Evolutionary conservation across 2,329 filamentous ascomycete genomes (phyloP), one percentile per base, ranked within the genome.

Genomic region (Penicillium sp.): DNA sequence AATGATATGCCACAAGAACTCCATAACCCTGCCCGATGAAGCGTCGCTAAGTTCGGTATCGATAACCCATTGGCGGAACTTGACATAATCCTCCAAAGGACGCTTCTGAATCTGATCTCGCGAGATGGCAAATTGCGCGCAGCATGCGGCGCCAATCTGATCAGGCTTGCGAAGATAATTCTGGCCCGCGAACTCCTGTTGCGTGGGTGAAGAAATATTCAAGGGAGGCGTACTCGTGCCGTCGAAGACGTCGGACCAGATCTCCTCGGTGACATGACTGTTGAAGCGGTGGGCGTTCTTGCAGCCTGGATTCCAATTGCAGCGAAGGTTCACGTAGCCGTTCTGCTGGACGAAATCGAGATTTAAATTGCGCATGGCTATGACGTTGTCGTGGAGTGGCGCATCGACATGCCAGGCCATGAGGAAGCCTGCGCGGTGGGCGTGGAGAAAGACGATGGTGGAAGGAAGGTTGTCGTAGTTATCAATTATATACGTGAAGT

Each of bases 1-100:
- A 69, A 80, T 77, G 69, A 84, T 78, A 67, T 88, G 86, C 85
- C 85, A 88, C 17, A 85, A 70, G 62, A 86, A 88, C 66, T 88
- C 85, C 67, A 87, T 79, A 2, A 87, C 78, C 22, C 85, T 75
- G 2, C 85, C 85, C 28, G 80, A 84, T 26, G 81, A 69, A 17
- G 78, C 77, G 65, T 87, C 83, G 5, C 76, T 76, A 48, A 84
- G 67, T 5, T 78, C 70, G 2, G 84, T 84, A 10, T 78, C 75
- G n/a, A 85, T 65, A 38, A 88, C 60, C 86, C 85, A 88, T 43
- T 84, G 72, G 5, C 84, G 77, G 66, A 81, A 83, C 37, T 77
- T 77, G 16, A 82, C 64, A 60, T 88, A 88, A 56, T 84, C 82
- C 10, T 75, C 74, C 42, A 70, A 69, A 3, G 82, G 77, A 33